Evolutionary conservation across 257 asterid species (phyloP).

Genomic region (Petunia axillaris): DNA sequence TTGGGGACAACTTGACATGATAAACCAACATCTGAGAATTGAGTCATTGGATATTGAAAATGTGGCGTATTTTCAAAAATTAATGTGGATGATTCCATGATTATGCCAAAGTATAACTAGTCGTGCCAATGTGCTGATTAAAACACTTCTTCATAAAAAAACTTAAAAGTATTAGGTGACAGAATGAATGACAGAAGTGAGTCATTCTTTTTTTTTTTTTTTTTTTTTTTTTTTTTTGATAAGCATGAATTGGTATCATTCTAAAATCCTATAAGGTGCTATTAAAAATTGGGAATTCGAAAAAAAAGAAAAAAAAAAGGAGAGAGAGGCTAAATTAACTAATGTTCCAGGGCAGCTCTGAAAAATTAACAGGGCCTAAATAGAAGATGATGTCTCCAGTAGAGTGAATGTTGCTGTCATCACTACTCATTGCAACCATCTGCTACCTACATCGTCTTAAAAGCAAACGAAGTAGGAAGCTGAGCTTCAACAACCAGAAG

Average conservation of each 20-base stretch:
- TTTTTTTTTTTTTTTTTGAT: too few relatives aligned
- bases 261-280: slow-evolving; percentile 9
- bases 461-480: background rate
- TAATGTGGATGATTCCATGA: background rate
- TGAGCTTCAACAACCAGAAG: slow-evolving; percentile 10
- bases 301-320: background rate
- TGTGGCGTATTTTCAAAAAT: background rate
- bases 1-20: slow-evolving; percentile 6
- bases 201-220: background rate
- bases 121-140: slow-evolving; percentile 2
- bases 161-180: background rate
- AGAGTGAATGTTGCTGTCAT: slow-evolving; percentile 1
- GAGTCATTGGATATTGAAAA: background rate
- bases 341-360: background rate
- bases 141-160: background rate
- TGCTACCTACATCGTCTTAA: background rate
- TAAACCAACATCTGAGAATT: background rate
- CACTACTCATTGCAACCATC: background rate
- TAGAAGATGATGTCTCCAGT: slow-evolving; percentile 6
- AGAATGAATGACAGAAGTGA: background rate
- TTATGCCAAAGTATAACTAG: slow-evolving; percentile 6
- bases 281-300: background rate
- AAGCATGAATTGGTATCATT: background rate
- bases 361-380: background rate
- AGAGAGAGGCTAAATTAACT: slow-evolving; percentile 8